Evolutionary conservation across 495 filamentous ascomycete genomes (phyloP), one percentile per base, ranked within the genome.

Genomic region (Hyaloscypha finlandica): DNA sequence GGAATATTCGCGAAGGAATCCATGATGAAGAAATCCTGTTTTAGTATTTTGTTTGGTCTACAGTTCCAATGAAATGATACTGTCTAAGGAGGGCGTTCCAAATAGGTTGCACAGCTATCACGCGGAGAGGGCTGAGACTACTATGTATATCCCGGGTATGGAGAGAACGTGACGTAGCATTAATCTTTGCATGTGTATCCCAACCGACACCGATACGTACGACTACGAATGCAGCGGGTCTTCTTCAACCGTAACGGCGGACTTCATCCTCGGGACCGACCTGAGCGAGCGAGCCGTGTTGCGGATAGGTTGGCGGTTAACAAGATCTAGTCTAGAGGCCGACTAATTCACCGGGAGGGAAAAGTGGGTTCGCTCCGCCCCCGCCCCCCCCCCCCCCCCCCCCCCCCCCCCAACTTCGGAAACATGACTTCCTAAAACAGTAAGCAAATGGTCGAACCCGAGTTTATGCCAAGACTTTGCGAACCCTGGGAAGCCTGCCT

Each of bases 381-480:
- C n/a, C n/a, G n/a, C n/a, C n/a, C n/a, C n/a, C n/a, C n/a, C n/a
- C n/a, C n/a, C n/a, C n/a, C n/a, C n/a, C n/a, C n/a, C n/a, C n/a
- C n/a, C n/a, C n/a, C n/a, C 42, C 42, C 42, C 42, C 8, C 8
- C 42, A 48, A 8, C 19, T 48, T 48, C 8, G 19, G 42, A 48
- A 48, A 48, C 42, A 48, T 48, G 42, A 48, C 42, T 48, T 48
- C 42, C 42, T 48, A 48, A 48, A 48, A 48, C 42, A 19, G 42
- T 48, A 19, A 8, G 42, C 42, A 48, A 48, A 48, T 48, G 42
- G 8, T 48, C 42, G 42, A 19, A 48, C 42, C 42, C 42, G 42
- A 48, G 42, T 48, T 48, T 48, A 48, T 48, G 42, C 42, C 19
- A 48, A 48, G 42, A 48, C 42, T 48, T 48, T 48, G 42, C 8